Evolutionary conservation across 768 basidiomycete species (phyloP), one percentile per base, ranked within the genome.

Genomic region (Leccinum rimulosum): DNA sequence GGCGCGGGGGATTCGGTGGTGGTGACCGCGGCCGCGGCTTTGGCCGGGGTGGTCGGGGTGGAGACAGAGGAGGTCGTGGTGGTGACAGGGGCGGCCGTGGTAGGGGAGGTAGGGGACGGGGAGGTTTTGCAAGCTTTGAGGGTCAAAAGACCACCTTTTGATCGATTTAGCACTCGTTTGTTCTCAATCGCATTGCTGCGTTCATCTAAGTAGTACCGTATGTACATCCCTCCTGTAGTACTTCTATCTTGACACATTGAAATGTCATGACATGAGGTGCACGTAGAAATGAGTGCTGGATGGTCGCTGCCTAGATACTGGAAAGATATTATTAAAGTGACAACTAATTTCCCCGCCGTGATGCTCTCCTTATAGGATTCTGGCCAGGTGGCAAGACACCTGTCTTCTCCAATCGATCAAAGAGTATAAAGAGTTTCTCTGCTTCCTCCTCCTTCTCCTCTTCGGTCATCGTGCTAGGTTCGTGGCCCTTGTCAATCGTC

Each of bases 401-500:
- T 49, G 79, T 86, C 73, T 79, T 85, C 70, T 95, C 91, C 62
- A 98, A 77, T 50, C 95, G 79, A 62, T 97, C 92, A 68, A 99
- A 98, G 19, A 98, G 78, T 35, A 90, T 86, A 68, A 98, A 93
- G 45, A 99, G 77, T 68, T 87, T 88, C 78, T 98, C 95, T 55
- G 95, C 89, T 75, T 99, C 97, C 10, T 76, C 76, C 69, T 97
- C 93, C 73, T 96, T 97, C 79, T 99, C 96, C 70, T 95, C 95
- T 31, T 95, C 88, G 1, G 93, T 89, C 95, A 99, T 96, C 52
- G 84, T 75, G 6, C 70, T 72, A 17, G 78, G 66, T 50, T 75
- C 76, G 3, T 74, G 71, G 55, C 75, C 73, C 36, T 55, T 58
- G 56, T 80, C 75, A 6, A 79, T 81, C 12, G 85, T 85, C n/a